Evolutionary conservation across 2,329 filamentous ascomycete species (phyloP), one percentile per base, ranked within the genome.

Genomic region (Fusarium nodosum): DNA sequence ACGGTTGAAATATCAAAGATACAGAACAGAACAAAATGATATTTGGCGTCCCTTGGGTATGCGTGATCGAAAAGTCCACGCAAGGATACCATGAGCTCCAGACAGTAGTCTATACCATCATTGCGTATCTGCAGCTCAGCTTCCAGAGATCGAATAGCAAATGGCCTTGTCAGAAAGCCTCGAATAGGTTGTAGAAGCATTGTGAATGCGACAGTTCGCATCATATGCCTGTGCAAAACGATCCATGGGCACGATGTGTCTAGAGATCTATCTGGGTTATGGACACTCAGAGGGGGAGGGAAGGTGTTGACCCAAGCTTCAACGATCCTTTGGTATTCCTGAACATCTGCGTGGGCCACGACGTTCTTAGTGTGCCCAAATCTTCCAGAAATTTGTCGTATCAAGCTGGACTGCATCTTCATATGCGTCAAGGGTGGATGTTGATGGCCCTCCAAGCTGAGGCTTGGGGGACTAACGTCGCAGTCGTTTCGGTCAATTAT

Each of bases 1-100:
- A 85, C 77, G 1, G 85, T 83, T 1, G 84, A 80, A 0, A 83
- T 84, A 63, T 87, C 84, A 47, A 87, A 87, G 33, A 86, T 81
- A 44, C 79, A 78, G 58, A 86, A 87, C 0, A 84, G 76, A 8
- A 84, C 80, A 53, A 84, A 80, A 65, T 86, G 82, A 42, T 84
- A 85, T 36, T 83, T 85, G 8, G 81, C 79, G 45, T 85, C 82
- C 15, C 81, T 75, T 0, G 83, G 82, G 48, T 80, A 82, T 11
- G 82, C 77, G 36, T 82, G 77, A 20, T 83, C 75, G 53, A 85
- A 84, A 12, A 86, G 79, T 16, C 73, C 68, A 24, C 78, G 78
- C 7, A 83, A 76, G 2, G 78, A 75, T 4, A 73, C 62, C 63
- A 86, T 79, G 3, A 86, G 72, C 46, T 80, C 80, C 20, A 86